Evolutionary conservation across 1,284 basidiomycete species (phyloP).

Genomic region (Kalmanozyma brasiliensis): DNA sequence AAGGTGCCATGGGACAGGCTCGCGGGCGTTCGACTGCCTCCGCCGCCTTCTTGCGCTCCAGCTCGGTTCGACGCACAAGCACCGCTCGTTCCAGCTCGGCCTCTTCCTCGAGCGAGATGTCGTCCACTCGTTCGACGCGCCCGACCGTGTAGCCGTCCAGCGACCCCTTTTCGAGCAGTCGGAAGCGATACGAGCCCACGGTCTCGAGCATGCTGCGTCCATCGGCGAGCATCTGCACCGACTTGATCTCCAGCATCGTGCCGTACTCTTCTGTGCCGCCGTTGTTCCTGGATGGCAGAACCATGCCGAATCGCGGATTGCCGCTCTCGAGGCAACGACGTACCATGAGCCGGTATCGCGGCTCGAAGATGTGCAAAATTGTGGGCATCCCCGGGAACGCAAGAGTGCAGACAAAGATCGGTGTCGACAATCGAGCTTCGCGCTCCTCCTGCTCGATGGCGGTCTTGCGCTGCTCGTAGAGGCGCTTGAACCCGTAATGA

Average conservation of each 20-base stretch:
- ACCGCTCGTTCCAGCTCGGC: slow-evolving; percentile 45
- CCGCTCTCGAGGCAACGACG: slow-evolving; percentile 84
- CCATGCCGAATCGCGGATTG: slow-evolving; percentile 85
- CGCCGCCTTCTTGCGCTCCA: slow-evolving; percentile 35
- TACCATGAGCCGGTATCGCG: slow-evolving; percentile 89
- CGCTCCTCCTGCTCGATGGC: slow-evolving; percentile 80
- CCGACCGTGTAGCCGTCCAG: slow-evolving; percentile 88
- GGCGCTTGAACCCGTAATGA: slow-evolving; percentile 43
- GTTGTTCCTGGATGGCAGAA: slow-evolving; percentile 75
- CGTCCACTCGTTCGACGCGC: slow-evolving; percentile 74
- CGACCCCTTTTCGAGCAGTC: slow-evolving; percentile 78
- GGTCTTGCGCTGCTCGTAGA: slow-evolving; percentile 72
- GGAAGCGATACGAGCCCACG: slow-evolving; percentile 83
- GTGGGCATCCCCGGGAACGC: slow-evolving; percentile 90
- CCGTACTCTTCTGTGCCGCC: slow-evolving; percentile 77
- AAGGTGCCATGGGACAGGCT: slow-evolving; percentile 13
- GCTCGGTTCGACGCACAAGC: slow-evolving; percentile 26
- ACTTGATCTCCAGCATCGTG: slow-evolving; percentile 89
- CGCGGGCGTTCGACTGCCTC: slow-evolving; percentile 14
- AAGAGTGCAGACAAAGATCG: slow-evolving; percentile 89
- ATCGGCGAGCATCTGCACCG: slow-evolving; percentile 86
- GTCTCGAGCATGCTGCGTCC: slow-evolving; percentile 90
- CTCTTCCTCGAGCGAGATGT: slow-evolving; percentile 52
- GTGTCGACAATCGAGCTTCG: slow-evolving; percentile 81
- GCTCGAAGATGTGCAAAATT: slow-evolving; percentile 90